These are phyloP conservation scores for Capsicum baccatum DNA, from an alignment of 257 asterid species.

Conservation along the genomic window DNA sequence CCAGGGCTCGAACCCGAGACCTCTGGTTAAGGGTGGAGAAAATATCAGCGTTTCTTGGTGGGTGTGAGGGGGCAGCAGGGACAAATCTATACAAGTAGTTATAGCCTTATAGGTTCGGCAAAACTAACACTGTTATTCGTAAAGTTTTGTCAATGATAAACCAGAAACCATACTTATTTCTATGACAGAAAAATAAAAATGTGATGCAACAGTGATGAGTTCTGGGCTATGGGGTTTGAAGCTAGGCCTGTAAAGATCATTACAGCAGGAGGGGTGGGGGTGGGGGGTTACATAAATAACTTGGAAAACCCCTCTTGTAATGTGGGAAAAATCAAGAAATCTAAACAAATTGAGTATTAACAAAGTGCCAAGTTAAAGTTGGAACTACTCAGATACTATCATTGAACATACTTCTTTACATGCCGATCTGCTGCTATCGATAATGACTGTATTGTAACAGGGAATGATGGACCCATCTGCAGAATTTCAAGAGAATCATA, in stretches of 20 bases:
- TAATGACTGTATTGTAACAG: conserved; percentile 77
- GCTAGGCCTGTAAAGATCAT: background rate
- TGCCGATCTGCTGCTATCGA: conserved; percentile 82
- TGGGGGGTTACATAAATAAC: background rate
- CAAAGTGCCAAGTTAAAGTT: background rate
- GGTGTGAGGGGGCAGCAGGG: too few relatives aligned
- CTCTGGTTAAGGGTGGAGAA: too few relatives aligned
- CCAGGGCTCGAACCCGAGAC: too few relatives aligned
- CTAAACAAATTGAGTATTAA: conserved; percentile 14
- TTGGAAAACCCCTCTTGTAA: background rate
- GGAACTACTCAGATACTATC: background rate
- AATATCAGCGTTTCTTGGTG: too few relatives aligned
- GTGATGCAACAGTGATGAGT: background rate
- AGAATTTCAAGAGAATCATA: conserved; percentile 26
- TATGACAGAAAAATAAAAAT: background rate
- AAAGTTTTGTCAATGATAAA: background rate
- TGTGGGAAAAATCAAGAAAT: background rate
- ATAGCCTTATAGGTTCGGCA: too few relatives aligned
- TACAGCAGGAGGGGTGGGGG: background rate
- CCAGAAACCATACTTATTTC: background rate
- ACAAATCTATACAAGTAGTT: too few relatives aligned
- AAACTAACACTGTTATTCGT: too few relatives aligned
- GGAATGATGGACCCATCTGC: conserved; percentile 90
- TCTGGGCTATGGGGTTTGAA: background rate
- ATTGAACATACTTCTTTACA: conserved; percentile 55